These are phyloP conservation scores for Saccharomycopsis phalli DNA, from an alignment of 1,139 yeast species.

Conservation along the genomic window DNA sequence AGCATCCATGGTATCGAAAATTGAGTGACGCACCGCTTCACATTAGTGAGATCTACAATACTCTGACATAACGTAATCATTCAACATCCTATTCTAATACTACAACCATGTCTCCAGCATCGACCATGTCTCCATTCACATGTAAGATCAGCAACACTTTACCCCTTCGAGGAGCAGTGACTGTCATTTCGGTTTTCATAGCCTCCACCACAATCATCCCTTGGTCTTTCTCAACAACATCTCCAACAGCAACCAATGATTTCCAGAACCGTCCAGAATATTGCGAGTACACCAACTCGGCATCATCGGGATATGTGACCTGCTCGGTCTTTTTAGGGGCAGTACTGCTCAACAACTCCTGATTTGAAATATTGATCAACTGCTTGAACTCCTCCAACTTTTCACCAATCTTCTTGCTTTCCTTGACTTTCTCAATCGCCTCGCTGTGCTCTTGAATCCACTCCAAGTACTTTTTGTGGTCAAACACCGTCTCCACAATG, in stretches of 20 bases:
- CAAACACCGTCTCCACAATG: conserved; percentile 69
- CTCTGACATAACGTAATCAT: no score
- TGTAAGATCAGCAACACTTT: conserved; percentile 71
- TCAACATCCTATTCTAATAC: conserved; percentile 37
- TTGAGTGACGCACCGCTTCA: no score
- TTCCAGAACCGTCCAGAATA: conserved; percentile 97
- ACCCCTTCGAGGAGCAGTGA: conserved; percentile 63
- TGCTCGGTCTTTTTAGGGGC: conserved; percentile 35
- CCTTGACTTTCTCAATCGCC: conserved; percentile 59
- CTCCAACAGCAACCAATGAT: conserved; percentile 76
- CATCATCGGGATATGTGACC: conserved; percentile 59
- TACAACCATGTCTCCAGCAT: conserved; percentile 89
- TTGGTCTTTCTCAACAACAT: conserved; percentile 61
- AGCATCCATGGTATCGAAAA: no score
- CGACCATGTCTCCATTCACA: conserved; percentile 89
- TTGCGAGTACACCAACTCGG: conserved; percentile 82
- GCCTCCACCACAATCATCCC: conserved; percentile 89
- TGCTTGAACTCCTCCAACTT: conserved; percentile 77
- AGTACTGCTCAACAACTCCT: conserved; percentile 45
- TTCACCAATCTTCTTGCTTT: conserved; percentile 62
- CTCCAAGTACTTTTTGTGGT: conserved; percentile 64
- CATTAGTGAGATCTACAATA: no score
- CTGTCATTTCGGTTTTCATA: conserved; percentile 97
- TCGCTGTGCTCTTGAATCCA: conserved; percentile 71
- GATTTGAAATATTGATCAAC: conserved; percentile 75